Percentiles rank a stretch among this genome's conserved stretches.
These are phyloP conservation scores for Penicillium sp. DNA, from an alignment of 2,329 filamentous ascomycete genomes.

Conservation along the genomic window DNA sequence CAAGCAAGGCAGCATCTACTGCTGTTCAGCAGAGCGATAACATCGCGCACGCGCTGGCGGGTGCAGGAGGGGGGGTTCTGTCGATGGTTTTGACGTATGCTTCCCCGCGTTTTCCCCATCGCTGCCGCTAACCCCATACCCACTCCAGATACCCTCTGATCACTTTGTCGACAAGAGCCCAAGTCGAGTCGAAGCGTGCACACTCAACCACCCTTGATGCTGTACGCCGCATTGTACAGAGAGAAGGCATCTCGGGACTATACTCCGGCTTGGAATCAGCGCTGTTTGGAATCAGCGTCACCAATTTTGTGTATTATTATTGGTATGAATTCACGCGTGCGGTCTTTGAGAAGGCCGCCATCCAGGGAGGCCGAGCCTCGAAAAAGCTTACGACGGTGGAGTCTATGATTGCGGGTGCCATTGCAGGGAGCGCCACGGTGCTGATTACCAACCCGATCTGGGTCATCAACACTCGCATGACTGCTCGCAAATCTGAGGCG, in stretches of 20 bases:
- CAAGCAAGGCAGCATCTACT: slow-evolving; percentile 45
- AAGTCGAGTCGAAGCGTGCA: slow-evolving; percentile 92
- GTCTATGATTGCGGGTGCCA: slow-evolving; percentile 86
- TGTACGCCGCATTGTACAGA: slow-evolving; percentile 74
- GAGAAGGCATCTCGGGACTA: slow-evolving; percentile 79
- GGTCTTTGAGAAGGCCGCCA: slow-evolving; percentile 68
- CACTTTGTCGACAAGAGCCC: slow-evolving; percentile 90
- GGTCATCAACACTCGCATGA: slow-evolving; percentile 98
- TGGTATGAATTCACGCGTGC: slow-evolving; percentile 96
- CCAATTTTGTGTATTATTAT: slow-evolving; percentile 99
- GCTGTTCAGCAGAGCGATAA: slow-evolving; percentile 83
- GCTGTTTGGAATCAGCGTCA: slow-evolving; percentile 93
- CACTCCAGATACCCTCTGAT: slow-evolving; percentile 75
- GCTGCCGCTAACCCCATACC: slow-evolving; percentile 8
- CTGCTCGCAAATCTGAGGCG: slow-evolving; percentile 63
- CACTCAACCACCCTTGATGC: slow-evolving; percentile 76
- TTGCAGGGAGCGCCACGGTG: slow-evolving; percentile 89
- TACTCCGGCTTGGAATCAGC: slow-evolving; percentile 91
- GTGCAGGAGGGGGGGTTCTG: slow-evolving; percentile 83
- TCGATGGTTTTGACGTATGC: slow-evolving; percentile 88
- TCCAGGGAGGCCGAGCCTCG: slow-evolving; percentile 61
- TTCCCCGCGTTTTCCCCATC: slow-evolving; percentile 5
- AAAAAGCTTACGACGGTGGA: slow-evolving; percentile 84
- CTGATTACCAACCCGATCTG: slow-evolving; percentile 97
- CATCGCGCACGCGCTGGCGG: slow-evolving; percentile 87